Conservation (phyloP, 805 yeast genomes). For the Crinitomyces ghanaensis region DNA sequence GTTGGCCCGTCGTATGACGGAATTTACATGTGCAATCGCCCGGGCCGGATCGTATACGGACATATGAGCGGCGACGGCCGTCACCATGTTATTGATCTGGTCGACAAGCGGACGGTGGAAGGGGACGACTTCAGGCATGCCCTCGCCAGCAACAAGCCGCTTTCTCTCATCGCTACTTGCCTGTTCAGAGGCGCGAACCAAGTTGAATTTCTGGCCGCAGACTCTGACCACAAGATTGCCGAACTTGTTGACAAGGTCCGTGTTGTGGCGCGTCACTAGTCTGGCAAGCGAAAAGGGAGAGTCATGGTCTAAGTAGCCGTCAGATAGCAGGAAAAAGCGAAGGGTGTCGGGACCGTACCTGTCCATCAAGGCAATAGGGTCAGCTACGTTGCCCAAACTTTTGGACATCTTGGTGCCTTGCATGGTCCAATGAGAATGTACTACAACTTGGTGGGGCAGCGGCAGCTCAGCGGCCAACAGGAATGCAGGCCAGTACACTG, state of each 20-base stretch:
- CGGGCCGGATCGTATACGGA: conserved; percentile 39
- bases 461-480: conserved; percentile 69
- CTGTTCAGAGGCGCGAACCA: conserved; percentile 31
- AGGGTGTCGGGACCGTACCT: conserved; percentile 51
- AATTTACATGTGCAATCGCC: conserved; percentile 52
- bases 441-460: conserved; percentile 63
- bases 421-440: conserved; percentile 91
- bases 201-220: conserved; percentile 57
- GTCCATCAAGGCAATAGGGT: conserved; percentile 58
- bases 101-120: conserved; percentile 20
- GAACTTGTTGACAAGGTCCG: conserved; percentile 63
- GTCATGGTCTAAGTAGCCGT: conserved; percentile 65
- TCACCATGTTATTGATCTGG: conserved; percentile 28
- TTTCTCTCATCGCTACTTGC: conserved; percentile 1
- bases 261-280: conserved; percentile 30
- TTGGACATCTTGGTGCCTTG: conserved; percentile 92
- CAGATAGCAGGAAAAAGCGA: conserved; percentile 64
- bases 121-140: conserved; percentile 1
- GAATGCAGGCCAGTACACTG: conserved; percentile 90
- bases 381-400: conserved; percentile 85
- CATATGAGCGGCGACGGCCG: conserved; percentile 35
- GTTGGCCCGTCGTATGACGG: conserved; percentile 47
- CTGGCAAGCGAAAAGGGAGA: conserved; percentile 66
- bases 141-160: conserved; percentile 3
- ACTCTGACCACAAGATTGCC: conserved; percentile 69